Percentiles rank a stretch among this genome's conserved stretches.
phyloP scores from a whole-genome alignment of 441 rosid species.

The Adansonia gregorii region DNA sequence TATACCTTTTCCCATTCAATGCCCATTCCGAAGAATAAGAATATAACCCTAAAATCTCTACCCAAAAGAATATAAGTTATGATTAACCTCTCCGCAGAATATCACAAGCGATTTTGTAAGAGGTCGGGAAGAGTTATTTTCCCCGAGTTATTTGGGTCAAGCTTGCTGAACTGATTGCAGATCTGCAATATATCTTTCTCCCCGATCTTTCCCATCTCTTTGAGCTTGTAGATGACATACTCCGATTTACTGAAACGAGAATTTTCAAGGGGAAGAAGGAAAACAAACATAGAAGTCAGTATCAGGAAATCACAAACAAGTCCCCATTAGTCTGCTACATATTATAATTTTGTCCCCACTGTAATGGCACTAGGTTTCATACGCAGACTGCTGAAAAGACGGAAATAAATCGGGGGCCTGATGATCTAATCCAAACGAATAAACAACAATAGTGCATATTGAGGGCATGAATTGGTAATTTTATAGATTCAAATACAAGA shows the following conservation, averaged over 20 bases:
- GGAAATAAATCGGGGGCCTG: not conserved
- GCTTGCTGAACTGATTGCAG: constrained; percentile 68
- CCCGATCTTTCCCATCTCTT: constrained; percentile 83
- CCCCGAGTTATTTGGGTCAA: constrained; percentile 76
- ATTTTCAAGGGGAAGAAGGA: not conserved
- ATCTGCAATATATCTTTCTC: constrained; percentile 76
- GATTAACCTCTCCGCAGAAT: not conserved
- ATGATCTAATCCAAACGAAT: not conserved
- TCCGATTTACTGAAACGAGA: constrained; percentile 77
- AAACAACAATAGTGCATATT: not conserved
- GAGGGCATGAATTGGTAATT: not conserved
- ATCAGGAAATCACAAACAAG: not conserved
- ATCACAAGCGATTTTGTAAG: constrained; percentile 47
- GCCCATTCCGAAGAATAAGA: not conserved
- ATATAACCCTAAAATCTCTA: constrained; percentile 1
- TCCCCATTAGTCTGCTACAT: not conserved
- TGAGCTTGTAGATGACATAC: constrained; percentile 84
- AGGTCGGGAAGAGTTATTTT: constrained; percentile 82
- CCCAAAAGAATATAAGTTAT: constrained; percentile 14
- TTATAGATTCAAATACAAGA: not conserved
- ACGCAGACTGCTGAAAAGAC: not conserved
- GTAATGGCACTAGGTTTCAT: not conserved
- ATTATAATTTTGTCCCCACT: not conserved
- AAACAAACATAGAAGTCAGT: not conserved
- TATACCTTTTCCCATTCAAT: constrained; percentile 11